phyloP scores from a whole-genome alignment of 2,329 filamentous ascomycete species.

The Epichloe amarillans region DNA sequence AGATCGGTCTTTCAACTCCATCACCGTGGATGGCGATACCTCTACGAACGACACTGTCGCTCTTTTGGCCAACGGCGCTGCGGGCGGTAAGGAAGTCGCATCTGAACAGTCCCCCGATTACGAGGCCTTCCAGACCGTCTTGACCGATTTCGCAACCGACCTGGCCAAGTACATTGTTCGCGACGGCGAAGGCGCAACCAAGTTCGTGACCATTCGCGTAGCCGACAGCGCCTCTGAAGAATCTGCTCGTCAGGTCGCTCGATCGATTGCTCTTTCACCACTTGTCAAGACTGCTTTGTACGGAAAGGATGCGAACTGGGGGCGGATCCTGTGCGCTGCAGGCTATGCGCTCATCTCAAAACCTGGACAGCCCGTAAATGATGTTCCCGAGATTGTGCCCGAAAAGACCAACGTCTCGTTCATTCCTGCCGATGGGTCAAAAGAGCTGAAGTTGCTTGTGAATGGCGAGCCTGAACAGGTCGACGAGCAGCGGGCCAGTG shows the following conservation, averaged over 20 bases:
- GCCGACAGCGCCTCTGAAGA: conserved; percentile 55
- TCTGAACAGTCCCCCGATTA: conserved; percentile 48
- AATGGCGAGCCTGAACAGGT: conserved; percentile 70
- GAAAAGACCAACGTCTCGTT: conserved; percentile 68
- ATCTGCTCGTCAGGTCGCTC: conserved; percentile 67
- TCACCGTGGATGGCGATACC: conserved; percentile 93
- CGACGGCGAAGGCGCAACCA: conserved; percentile 93
- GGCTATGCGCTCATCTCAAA: conserved; percentile 61
- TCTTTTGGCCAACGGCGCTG: conserved; percentile 88
- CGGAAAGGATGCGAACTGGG: conserved; percentile 97
- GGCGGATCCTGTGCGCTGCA: conserved; percentile 86
- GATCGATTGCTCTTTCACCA: conserved; percentile 78
- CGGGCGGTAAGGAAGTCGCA: conserved; percentile 53
- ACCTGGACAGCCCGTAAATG: conserved; percentile 40
- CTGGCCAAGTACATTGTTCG: conserved; percentile 88
- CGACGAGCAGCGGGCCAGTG: conserved; percentile 60
- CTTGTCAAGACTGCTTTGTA: conserved; percentile 96
- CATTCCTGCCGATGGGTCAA: conserved; percentile 61
- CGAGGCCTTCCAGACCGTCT: conserved; percentile 51
- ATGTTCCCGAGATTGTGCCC: conserved; percentile 51
- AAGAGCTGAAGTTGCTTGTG: conserved; percentile 63
- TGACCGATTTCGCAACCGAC: conserved; percentile 68
- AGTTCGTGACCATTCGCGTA: conserved; percentile 90
- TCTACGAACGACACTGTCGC: conserved; percentile 96
- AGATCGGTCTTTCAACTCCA: conserved; percentile 84